A percentile compares a stretch with the other conserved stretches of the same genome.
Conservation (phyloP, 1,284 basidiomycete species). For the Prillingera fragicola region DNA sequence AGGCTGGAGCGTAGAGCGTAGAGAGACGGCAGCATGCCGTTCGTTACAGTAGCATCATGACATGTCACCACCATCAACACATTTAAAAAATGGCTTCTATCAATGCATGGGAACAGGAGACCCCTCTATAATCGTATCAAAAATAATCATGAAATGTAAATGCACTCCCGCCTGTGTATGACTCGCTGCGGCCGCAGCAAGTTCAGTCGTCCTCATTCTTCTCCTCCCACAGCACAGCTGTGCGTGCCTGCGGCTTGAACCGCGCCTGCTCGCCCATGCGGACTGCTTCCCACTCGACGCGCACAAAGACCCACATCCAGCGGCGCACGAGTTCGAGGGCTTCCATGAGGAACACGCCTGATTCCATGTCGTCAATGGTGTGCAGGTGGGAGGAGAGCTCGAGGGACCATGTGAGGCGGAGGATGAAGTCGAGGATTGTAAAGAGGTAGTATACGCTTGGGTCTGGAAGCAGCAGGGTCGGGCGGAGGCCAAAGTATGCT, state of each 20-base stretch:
- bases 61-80: no score
- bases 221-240: constrained; percentile 17
- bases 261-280: constrained; percentile 50
- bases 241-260: constrained; percentile 15
- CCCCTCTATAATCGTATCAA: no score
- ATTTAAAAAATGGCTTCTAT: no score
- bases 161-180: no score
- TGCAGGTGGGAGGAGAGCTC: constrained; percentile 86
- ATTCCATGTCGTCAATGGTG: constrained; percentile 71
- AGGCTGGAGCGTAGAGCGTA: no score
- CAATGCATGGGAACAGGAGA: no score
- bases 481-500: constrained; percentile 65
- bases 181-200: no score
- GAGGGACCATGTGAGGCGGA: constrained; percentile 92
- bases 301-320: constrained; percentile 95
- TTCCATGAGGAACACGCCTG: constrained; percentile 84
- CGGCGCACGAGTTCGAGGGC: constrained; percentile 79
- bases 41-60: no score
- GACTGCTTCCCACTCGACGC: constrained; percentile 91
- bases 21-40: no score
- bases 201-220: constrained; percentile 9
- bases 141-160: no score
- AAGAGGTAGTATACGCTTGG: constrained; percentile 74
- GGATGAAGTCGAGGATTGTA: constrained; percentile 75
- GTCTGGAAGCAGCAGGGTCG: constrained; percentile 66